Evolutionary conservation across 1,284 basidiomycete genomes (phyloP).

Genomic region (Fomes fomentarius): DNA sequence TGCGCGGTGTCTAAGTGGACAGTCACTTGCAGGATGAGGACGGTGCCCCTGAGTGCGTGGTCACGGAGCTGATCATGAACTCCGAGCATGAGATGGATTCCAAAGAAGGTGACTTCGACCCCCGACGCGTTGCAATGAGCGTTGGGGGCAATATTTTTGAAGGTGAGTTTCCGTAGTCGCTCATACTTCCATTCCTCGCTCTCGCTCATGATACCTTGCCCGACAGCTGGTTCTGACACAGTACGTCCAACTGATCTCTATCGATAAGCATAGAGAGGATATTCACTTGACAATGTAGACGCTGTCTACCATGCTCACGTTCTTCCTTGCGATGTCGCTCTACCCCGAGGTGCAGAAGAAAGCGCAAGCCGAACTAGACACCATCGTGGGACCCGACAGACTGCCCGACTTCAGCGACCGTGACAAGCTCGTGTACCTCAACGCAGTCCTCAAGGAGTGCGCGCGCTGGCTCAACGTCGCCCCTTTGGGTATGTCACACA

Average conservation of each 20-base stretch:
- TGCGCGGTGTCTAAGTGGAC: too few relatives aligned
- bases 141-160: constrained; percentile 2
- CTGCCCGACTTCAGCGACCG: constrained; percentile 25
- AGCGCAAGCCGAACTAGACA: constrained; percentile 36
- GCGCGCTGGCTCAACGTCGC: constrained; percentile 25
- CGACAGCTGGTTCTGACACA: constrained; percentile 5
- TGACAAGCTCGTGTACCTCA: constrained; percentile 21
- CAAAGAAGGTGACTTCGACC: neutral
- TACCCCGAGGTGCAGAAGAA: constrained; percentile 37
- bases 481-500: constrained; percentile 14
- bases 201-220: too few relatives aligned
- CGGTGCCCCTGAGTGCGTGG: too few relatives aligned
- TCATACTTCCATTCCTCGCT: neutral
- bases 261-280: neutral
- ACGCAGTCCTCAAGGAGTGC: constrained; percentile 26
- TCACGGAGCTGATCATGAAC: too few relatives aligned
- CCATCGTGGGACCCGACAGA: constrained; percentile 27
- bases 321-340: constrained; percentile 38
- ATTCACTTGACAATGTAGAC: neutral
- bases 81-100: neutral
- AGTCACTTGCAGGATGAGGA: neutral
- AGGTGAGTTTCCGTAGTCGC: neutral
- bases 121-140: neutral
- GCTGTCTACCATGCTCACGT: constrained; percentile 29
- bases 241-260: neutral